Conservation (phyloP, 768 basidiomycete species). For the Tylopilus cervinicoccineus region DNA sequence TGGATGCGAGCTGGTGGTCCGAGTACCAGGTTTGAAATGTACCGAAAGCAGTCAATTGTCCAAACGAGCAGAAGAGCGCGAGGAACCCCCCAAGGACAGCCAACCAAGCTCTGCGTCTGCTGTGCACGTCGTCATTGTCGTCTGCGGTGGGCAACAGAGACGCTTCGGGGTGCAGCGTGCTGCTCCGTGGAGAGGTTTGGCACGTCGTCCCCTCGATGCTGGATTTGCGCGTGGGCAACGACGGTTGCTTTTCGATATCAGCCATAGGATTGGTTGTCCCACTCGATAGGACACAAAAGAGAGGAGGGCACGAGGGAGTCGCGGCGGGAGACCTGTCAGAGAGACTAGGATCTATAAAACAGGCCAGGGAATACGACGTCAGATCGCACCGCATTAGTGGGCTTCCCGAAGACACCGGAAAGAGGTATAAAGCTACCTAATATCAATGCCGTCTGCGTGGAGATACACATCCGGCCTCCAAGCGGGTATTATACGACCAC, state of each 20-base stretch:
- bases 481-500: conserved; percentile 13
- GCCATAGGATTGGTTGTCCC: conserved; percentile 19
- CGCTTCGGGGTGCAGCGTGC: conserved; percentile 20
- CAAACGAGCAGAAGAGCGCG: conserved; percentile 66
- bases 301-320: conserved; percentile 12
- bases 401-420: conserved; percentile 26
- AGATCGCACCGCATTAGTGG: conserved; percentile 22
- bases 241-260: conserved; percentile 29
- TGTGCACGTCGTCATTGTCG: neutral
- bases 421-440: conserved; percentile 13
- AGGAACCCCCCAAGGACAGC: conserved; percentile 63
- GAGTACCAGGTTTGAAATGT: conserved; percentile 70
- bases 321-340: conserved; percentile 1
- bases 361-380: conserved; percentile 12
- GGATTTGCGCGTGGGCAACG: conserved; percentile 15
- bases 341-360: conserved; percentile 25
- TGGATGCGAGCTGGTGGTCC: conserved; percentile 49
- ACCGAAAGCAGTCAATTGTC: conserved; percentile 69
- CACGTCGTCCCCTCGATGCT: conserved; percentile 20
- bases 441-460: conserved; percentile 2
- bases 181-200: conserved; percentile 19
- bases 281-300: neutral
- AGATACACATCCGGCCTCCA: conserved; percentile 2
- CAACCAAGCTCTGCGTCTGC: conserved; percentile 35
- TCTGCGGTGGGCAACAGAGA: conserved; percentile 12